Conservation (phyloP, 176 grass and related monocot genomes). For the Saccharum officinarum region DNA sequence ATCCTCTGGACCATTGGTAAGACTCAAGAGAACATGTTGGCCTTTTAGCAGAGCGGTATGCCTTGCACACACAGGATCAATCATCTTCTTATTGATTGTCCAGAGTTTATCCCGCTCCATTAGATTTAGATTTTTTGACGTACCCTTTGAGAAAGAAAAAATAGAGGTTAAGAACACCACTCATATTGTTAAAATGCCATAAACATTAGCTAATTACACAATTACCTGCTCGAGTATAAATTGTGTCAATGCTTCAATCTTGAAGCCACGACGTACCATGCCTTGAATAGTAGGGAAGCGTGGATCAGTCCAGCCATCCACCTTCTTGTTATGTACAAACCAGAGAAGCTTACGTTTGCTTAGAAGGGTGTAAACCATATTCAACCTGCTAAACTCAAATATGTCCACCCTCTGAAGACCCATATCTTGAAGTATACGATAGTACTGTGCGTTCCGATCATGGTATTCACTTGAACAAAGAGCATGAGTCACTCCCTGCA, state of each 20-base stretch:
- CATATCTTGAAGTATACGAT: slow-evolving; percentile 87
- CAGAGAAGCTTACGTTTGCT: slow-evolving; percentile 91
- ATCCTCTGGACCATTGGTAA: slow-evolving; percentile 80
- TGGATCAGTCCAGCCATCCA: slow-evolving; percentile 89
- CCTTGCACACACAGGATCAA: slow-evolving; percentile 84
- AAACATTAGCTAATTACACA: slow-evolving; percentile 8
- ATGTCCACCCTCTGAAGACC: slow-evolving; percentile 67
- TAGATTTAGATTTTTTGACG: slow-evolving; percentile 94
- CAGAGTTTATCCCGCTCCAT: slow-evolving; percentile 98
- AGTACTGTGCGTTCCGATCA: slow-evolving; percentile 80
- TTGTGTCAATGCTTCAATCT: slow-evolving; percentile 84
- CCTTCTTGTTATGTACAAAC: slow-evolving; percentile 89
- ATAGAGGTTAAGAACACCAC: slow-evolving; percentile 9
- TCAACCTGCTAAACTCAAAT: slow-evolving; percentile 86
- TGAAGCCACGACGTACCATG: slow-evolving; percentile 83
- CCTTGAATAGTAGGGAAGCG: slow-evolving; percentile 93
- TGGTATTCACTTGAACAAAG: slow-evolving; percentile 94
- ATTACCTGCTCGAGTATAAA: slow-evolving; percentile 93
- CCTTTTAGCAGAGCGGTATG: slow-evolving; percentile 78
- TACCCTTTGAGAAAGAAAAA: slow-evolving; percentile 57
- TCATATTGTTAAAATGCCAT: not conserved
- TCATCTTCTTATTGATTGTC: slow-evolving; percentile 94
- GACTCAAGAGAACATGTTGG: slow-evolving; percentile 52
- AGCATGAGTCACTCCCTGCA: slow-evolving; percentile 82
- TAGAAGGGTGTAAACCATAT: slow-evolving; percentile 93